Base-by-base conservation (phyloP, 805 yeast genomes). In the Kluyveromyces starmeri region DNA sequence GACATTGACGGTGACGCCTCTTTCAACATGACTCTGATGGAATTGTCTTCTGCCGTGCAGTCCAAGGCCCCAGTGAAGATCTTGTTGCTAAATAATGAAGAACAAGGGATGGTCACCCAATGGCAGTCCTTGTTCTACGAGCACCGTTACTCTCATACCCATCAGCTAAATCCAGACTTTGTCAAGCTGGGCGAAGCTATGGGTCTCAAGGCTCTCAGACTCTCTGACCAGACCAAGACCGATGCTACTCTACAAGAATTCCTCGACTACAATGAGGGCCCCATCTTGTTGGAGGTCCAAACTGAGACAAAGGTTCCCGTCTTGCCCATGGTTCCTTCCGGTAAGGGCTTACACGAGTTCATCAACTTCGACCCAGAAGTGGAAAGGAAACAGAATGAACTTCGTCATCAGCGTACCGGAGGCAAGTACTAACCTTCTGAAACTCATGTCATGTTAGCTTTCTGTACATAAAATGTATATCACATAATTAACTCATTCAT, bases 51-150 rank as follows among this genome's bases (percentile, higher is more conserved):
- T 26, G 98, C 97, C 18, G 94, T 85, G 28, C 97, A 92, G 69
- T 94, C 89, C 41, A 71, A 70, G 42, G 80, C 95, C 33, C 96
- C 96, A 38, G 80, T 92, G 45, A 92, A 92, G 69, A 73, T 84
- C 41, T 70, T 85, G 59, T 78, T 92, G 37, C 69, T 92, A 57
- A 92, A 92, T 65, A 92, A 92, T 62, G 97, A 89, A 67, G 98
- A 92, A 68, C 98, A 92, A 68, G 98, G 98, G 58, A 92, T 92
- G 98, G 98, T 92, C 37, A 89, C 97, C 10, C 98, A 92, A 64
- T 92, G 98, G 98, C 98, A 92, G 68, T 82, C 96, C 9, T 68
- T 92, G 42, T 92, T 92, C 70, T 92, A 92, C 65, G 95, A 89
- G 61, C 89, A 89, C 64, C 78, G 98, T 65, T 92, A 84, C 62